Evolutionary conservation across 306 rosid genomes (phyloP), one percentile per base, ranked within the genome.

Genomic region (Vigna angularis): DNA sequence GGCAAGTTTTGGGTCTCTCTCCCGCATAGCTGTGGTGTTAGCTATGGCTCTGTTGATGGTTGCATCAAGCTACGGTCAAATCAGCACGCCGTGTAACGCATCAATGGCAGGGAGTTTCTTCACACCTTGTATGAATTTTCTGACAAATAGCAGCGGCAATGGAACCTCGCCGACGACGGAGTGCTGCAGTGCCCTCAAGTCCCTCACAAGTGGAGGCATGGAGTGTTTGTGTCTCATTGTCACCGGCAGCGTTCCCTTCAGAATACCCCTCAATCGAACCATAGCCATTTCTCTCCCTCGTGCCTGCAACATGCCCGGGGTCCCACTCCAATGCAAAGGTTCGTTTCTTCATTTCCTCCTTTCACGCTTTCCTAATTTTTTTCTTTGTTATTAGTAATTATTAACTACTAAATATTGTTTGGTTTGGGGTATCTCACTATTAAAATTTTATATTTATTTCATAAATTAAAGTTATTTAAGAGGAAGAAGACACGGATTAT

Each of bases 211-310:
- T 44, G 83, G 85, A 9, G 75, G 96, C 77, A 83, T 82, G 88
- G 87, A 81, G 30, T 91, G 97, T 70, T 30, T 88, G 18, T 95
- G 97, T 88, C 90, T 87, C 69, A 5, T 95, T 67, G 57, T 83
- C 0, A 87, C 89, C 3, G 94, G 89, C 11, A 58, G 62, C 5
- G 82, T 87, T 77, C 94, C 96, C 42, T 84, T 93, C 74, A 90
- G 52, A 78, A 0, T 91, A 26, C 96, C 97, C 9, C 63, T 93
- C 75, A 93, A 88, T 49, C 76, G 91, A 40, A 68, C 96, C 2
- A 66, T 88, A 15, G 99, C 93, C 78, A 68, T 91, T 28, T 86
- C 97, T 74, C 98, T 92, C 62, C 97, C 98, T 73, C 91, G 92
- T 20, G 98, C 95, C 38, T 95, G 98, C 86, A 88, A 88, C 81